These are phyloP conservation scores for Microsporum audouinii DNA, from an alignment of 2,329 filamentous ascomycete genomes.

Conservation along the genomic window DNA sequence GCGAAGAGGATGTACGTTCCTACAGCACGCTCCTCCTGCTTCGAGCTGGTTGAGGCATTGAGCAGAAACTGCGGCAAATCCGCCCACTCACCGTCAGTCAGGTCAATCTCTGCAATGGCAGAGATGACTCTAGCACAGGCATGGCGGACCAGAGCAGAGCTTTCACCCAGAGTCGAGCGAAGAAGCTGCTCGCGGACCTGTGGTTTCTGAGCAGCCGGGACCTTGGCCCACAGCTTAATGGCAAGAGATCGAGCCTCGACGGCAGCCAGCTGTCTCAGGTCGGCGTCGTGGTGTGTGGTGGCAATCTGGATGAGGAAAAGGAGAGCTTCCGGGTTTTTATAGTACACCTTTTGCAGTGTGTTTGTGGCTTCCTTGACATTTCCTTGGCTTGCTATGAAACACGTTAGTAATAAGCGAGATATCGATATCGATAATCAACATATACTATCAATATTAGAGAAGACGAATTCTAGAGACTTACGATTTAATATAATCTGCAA, in stretches of 20 bases:
- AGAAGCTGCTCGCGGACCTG: constrained; percentile 73
- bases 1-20: constrained; percentile 89
- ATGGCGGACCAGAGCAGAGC: constrained; percentile 65
- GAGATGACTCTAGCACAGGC: constrained; percentile 80
- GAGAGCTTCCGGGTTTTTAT: constrained; percentile 71
- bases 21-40: constrained; percentile 72
- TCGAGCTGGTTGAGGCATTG: constrained; percentile 63
- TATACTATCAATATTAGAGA: background rate
- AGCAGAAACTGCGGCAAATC: constrained; percentile 70
- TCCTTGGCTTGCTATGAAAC: constrained; percentile 63
- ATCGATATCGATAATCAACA: constrained; percentile 6
- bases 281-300: constrained; percentile 59
- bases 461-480: constrained; percentile 39
- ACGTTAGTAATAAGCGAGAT: constrained; percentile 7
- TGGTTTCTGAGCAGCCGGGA: constrained; percentile 64
- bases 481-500: constrained; percentile 79
- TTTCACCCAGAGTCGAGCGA: constrained; percentile 70
- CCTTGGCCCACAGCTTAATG: constrained; percentile 69
- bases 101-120: constrained; percentile 72
- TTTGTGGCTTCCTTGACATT: constrained; percentile 82
- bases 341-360: constrained; percentile 86
- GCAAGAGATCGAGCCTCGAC: constrained; percentile 80
- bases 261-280: constrained; percentile 77
- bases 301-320: constrained; percentile 79
- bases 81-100: constrained; percentile 74